Evolutionary conservation across 495 filamentous ascomycete genomes (phyloP).

Genomic region (Echria macrotheca): DNA sequence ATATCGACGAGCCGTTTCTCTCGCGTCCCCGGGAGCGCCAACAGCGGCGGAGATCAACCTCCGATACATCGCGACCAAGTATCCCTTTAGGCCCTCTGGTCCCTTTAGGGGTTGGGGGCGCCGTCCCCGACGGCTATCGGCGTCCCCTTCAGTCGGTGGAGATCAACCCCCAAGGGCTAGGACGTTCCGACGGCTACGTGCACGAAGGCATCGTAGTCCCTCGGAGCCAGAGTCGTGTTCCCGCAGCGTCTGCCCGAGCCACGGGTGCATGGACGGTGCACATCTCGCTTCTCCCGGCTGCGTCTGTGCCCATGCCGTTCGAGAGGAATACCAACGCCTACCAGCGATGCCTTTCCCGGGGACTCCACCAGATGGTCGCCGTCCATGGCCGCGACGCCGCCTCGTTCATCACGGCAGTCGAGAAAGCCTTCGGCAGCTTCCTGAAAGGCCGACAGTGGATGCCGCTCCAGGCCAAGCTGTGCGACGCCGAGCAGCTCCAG

Average conservation of each 20-base stretch:
- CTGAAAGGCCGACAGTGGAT: constrained; percentile 46
- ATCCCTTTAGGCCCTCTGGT: constrained; percentile 20
- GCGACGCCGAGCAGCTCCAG: constrained; percentile 47
- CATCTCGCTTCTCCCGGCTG: constrained; percentile 48
- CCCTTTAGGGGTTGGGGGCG: constrained; percentile 32
- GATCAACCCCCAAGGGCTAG: constrained; percentile 15
- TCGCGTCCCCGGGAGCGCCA: constrained; percentile 11
- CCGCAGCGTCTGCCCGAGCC: constrained; percentile 17
- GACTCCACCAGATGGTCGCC: constrained; percentile 48
- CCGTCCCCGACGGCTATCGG: constrained; percentile 12
- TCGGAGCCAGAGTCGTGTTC: constrained; percentile 8
- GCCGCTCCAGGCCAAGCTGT: constrained; percentile 51
- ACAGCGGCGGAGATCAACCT: constrained; percentile 28
- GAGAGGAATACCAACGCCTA: constrained; percentile 55
- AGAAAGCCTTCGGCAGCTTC: constrained; percentile 43
- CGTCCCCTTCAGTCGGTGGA: constrained; percentile 18
- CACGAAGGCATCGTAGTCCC: constrained; percentile 14
- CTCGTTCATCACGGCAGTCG: constrained; percentile 43
- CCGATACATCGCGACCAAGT: constrained; percentile 27
- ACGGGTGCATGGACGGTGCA: constrained; percentile 50
- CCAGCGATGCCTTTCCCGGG: constrained; percentile 52
- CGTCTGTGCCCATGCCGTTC: constrained; percentile 49
- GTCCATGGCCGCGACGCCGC: constrained; percentile 41
- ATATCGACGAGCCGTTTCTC: constrained; percentile 17
- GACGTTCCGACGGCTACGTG: constrained; percentile 14